Evolutionary conservation across 768 basidiomycete genomes (phyloP).

Genomic region (Naganishia vaughanmartiniae): DNA sequence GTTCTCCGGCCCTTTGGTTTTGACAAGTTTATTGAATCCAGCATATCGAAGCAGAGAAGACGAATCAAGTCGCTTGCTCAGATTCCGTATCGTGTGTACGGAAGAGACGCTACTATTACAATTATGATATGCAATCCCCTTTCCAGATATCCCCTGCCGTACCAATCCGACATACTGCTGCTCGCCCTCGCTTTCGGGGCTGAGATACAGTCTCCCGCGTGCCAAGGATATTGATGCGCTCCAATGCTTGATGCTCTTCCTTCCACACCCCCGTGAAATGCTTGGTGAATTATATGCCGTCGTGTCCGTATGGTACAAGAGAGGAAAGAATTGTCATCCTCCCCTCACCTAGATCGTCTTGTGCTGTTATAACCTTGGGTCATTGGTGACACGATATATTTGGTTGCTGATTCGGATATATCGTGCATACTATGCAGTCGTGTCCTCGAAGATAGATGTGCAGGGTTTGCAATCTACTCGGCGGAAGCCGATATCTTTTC

Average conservation of each 20-base stretch:
- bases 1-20: background rate
- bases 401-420: slow-evolving; percentile 16
- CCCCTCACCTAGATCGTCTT: background rate
- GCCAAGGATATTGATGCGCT: background rate
- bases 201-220: slow-evolving; percentile 2
- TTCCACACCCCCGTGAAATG: slow-evolving; percentile 1
- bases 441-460: background rate
- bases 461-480: background rate
- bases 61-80: background rate
- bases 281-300: slow-evolving; percentile 22
- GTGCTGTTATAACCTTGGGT: slow-evolving; percentile 5
- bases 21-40: background rate
- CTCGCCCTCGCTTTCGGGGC: background rate
- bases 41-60: slow-evolving; percentile 12
- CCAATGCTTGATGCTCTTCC: slow-evolving; percentile 14
- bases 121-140: background rate
- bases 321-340: background rate
- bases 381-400: slow-evolving; percentile 12
- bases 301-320: slow-evolving; percentile 11
- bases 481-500: slow-evolving; percentile 6
- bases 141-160: background rate
- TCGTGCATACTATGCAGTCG: background rate
- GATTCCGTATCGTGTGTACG: background rate
- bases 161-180: background rate
- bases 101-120: background rate